Evolutionary conservation across 2,329 filamentous ascomycete genomes (phyloP), one percentile per base, ranked within the genome.

Genomic region (Epicoccum sorghinum): DNA sequence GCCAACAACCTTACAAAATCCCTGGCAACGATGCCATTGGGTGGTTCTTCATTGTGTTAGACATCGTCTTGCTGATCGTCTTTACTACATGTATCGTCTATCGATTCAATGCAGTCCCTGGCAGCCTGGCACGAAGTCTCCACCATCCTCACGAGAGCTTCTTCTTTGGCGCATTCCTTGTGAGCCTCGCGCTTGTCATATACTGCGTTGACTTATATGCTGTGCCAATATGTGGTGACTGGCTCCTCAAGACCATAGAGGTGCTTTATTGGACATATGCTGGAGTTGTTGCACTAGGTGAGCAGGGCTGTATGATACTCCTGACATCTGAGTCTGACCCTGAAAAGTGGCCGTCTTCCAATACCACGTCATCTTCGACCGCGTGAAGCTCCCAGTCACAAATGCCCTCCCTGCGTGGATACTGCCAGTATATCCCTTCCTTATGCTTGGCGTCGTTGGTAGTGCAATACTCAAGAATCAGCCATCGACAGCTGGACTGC

Each of bases 281-380:
- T 9, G 76, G 77, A 2, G 70, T 82, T 23, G 64, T 64, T 5
- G 55, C 59, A 13, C 41, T 68, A 2, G 32, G 32, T 33, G 7
- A 33, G 10, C 32, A 29, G 9, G 27, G 18, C 18, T 29, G 6
- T 29, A 29, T 29, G 27, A 29, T 7, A 9, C 27, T 29, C 27
- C 27, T 9, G 32, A 9, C 32, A 33, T 8, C 10, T 45, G 43
- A 22, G 29, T 36, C 32, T 33, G 13, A 33, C 13, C 32, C 1
- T 13, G 32, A 12, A 33, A 4, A 33, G 63, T 67, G n/a, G 63
- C 88, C 70, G 97, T 98, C 89, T 86, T 98, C 64, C 93, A 98
- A 83, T 98, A 98, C 80, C 93, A 98, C 76, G 95, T 98, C 72
- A 89, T 97, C 72, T 98, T 98, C 84, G 93, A 88, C 77, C 86